Conservation (phyloP, 306 rosid species). For the barrel medic (Medicago truncatula) region DNA sequence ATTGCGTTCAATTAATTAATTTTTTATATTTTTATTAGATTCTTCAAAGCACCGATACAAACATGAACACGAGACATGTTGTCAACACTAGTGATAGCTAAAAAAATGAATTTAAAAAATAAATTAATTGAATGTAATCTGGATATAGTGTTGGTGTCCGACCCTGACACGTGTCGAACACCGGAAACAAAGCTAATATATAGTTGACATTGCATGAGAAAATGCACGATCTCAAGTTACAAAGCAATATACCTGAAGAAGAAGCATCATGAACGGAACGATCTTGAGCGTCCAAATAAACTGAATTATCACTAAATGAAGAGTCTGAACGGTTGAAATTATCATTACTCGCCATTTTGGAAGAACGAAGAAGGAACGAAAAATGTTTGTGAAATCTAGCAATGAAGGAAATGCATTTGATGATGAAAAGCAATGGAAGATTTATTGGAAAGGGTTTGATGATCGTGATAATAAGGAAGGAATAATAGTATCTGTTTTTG, state of each 20-base stretch:
- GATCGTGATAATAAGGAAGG: slow-evolving; percentile 32
- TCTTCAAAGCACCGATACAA: too few species aligned
- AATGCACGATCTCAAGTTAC: not conserved
- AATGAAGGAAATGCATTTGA: not conserved
- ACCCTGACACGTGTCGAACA: too few species aligned
- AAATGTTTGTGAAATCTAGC: not conserved
- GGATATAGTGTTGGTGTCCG: too few species aligned
- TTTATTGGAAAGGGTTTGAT: slow-evolving; percentile 15
- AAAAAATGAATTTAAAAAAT: too few species aligned
- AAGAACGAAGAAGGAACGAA: not conserved
- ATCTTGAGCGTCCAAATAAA: slow-evolving; percentile 44
- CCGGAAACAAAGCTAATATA: too few species aligned
- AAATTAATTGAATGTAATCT: too few species aligned
- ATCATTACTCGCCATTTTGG: slow-evolving; percentile 42
- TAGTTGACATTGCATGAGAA: not conserved
- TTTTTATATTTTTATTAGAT: not conserved
- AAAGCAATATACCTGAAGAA: slow-evolving; percentile 13
- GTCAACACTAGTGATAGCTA: too few species aligned
- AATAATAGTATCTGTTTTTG: slow-evolving; percentile 14
- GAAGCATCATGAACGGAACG: slow-evolving; percentile 31
- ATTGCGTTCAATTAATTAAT: not conserved
- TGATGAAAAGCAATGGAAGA: not conserved
- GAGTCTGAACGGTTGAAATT: slow-evolving; percentile 17
- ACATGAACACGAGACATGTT: too few species aligned
- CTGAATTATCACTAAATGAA: slow-evolving; percentile 54